Evolutionary conservation across 78 protist genomes (phyloP).

Genomic region (Parvularia atlantis): DNA sequence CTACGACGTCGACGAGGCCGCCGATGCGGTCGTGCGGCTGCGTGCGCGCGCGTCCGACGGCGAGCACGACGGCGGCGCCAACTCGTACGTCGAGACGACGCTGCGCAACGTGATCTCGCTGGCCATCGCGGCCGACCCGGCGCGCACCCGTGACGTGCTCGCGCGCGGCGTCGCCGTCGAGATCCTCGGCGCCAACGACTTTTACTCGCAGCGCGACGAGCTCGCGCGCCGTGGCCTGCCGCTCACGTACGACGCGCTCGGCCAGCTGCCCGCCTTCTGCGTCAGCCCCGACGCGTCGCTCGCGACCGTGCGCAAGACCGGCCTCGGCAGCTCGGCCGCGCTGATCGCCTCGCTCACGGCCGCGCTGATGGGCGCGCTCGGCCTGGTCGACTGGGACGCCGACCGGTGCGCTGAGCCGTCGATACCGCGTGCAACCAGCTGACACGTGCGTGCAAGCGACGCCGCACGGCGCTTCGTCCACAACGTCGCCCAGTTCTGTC

Average conservation of each 20-base stretch:
- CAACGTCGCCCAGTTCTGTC: slow-evolving; percentile 61
- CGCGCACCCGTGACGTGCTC: neutral
- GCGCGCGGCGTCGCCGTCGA: neutral
- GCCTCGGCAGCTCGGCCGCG: slow-evolving; percentile 74
- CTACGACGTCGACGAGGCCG: neutral
- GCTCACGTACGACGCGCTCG: slow-evolving; percentile 24
- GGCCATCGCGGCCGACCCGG: neutral
- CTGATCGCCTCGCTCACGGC: slow-evolving; percentile 40
- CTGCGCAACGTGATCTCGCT: neutral
- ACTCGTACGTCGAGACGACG: neutral
- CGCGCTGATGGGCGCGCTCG: slow-evolving; percentile 23
- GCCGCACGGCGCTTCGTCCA: slow-evolving; percentile 26
- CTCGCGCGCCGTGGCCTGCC: slow-evolving; percentile 6
- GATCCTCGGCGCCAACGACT: slow-evolving; percentile 55
- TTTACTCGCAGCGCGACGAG: slow-evolving; percentile 63
- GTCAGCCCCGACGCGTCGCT: neutral
- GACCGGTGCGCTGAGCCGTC: too few relatives aligned
- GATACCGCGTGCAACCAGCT: neutral
- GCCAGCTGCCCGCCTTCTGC: slow-evolving; percentile 27
- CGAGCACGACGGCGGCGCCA: neutral
- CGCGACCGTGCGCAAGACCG: slow-evolving; percentile 62
- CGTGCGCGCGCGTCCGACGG: too few relatives aligned
- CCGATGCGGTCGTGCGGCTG: too few relatives aligned
- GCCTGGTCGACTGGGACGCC: neutral
- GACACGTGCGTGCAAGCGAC: too few relatives aligned